Conservation (phyloP, 129 eudicot species). For the Deinandra increscens region DNA sequence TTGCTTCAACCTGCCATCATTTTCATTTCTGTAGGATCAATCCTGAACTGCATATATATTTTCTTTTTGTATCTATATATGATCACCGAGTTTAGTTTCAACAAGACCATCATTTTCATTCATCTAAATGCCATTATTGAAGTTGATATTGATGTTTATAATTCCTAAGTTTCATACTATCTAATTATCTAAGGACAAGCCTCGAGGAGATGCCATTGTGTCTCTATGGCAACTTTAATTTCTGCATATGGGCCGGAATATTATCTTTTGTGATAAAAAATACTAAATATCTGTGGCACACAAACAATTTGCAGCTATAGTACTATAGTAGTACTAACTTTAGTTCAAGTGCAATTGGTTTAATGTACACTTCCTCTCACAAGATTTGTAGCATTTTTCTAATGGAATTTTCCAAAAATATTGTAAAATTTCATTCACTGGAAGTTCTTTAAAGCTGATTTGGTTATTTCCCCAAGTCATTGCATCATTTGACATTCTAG, state of each 20-base stretch:
- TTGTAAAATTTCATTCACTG: not conserved
- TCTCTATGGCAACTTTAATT: not conserved
- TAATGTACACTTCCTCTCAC: not conserved
- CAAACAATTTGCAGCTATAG: not conserved
- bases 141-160: not conserved
- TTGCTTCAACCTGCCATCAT: not conserved
- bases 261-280: not conserved
- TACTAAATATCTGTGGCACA: not conserved
- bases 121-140: conserved; percentile 7
- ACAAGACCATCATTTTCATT: conserved; percentile 5
- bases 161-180: too few species aligned
- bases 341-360: not conserved
- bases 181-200: too few species aligned
- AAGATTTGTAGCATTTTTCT: not conserved
- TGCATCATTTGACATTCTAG: not conserved
- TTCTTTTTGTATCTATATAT: conserved; percentile 3
- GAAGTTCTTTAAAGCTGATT: conserved; percentile 3
- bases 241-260: conserved; percentile 2
- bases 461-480: conserved; percentile 8
- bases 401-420: not conserved
- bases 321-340: not conserved
- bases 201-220: not conserved
- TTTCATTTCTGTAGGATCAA: conserved; percentile 10
- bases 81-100: not conserved
- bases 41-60: not conserved